These are phyloP conservation scores for Sporothrix mexicana DNA, from an alignment of 2,329 filamentous ascomycete species.

Conservation along the genomic window DNA sequence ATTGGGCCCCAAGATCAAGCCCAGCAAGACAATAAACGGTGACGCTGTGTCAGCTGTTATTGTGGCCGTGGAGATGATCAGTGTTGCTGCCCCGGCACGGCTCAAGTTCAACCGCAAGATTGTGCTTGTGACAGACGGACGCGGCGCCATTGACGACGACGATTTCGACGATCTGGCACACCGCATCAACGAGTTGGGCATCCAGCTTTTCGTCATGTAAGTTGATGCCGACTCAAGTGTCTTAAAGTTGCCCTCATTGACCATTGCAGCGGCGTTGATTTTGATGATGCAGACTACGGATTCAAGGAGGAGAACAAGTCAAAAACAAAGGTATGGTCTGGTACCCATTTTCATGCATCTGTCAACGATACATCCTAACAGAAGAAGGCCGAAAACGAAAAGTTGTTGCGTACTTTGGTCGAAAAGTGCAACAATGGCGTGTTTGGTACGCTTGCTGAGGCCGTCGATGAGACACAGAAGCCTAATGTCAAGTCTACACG, in stretches of 20 bases:
- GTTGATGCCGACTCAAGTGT: slow-evolving; percentile 44
- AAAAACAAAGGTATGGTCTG: slow-evolving; percentile 16
- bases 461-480: slow-evolving; percentile 76
- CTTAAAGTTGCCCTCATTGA: background rate
- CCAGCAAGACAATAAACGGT: slow-evolving; percentile 71
- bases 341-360: too few relatives aligned
- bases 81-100: slow-evolving; percentile 72
- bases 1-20: slow-evolving; percentile 67
- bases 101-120: slow-evolving; percentile 83
- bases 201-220: slow-evolving; percentile 80
- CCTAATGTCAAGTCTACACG: slow-evolving; percentile 78
- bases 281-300: slow-evolving; percentile 88
- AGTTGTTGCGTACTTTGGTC: slow-evolving; percentile 66
- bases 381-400: slow-evolving; percentile 71
- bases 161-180: slow-evolving; percentile 71
- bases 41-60: slow-evolving; percentile 90
- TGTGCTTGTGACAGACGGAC: slow-evolving; percentile 83
- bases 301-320: slow-evolving; percentile 91
- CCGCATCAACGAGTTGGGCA: slow-evolving; percentile 76
- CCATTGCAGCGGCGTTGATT: slow-evolving; percentile 76
- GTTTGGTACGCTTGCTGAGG: slow-evolving; percentile 86
- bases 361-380: background rate
- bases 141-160: slow-evolving; percentile 73
- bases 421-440: slow-evolving; percentile 70
- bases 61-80: slow-evolving; percentile 85